Base-by-base conservation (phyloP, 148 eudicot species). In the Chenopodium berlandieri region DNA sequence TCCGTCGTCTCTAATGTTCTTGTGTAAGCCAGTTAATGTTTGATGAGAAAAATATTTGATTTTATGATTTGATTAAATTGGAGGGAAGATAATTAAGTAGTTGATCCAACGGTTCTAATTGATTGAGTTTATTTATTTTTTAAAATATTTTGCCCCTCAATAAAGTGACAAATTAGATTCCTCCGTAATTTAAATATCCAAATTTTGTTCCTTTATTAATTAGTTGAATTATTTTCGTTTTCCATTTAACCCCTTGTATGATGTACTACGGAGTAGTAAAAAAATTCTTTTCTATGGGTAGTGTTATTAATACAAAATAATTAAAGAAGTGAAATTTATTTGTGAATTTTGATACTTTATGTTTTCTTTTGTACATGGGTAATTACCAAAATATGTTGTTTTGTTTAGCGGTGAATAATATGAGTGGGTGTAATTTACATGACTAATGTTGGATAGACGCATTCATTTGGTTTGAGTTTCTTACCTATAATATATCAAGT, bases 11-110 rank as follows among this genome's bases (percentile, higher is more conserved):
- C 92, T 96, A 17, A 87, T 90, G 95, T 94, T 92, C 82, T 80
- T 94, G 2, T 94, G 97, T 82, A 84, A 90, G 86, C 92, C 92
- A 56, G 95, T 93, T 40, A 91, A 92, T 73, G 94, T 92, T 77
- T 88, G 88, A 93, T 85, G 13, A 46, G 4, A 52, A 76, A 40
- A 40, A 40, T 62, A 40, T 56, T 74, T 47, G 56, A 73, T 27
- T 77, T 78, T 7, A 67, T 68, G 12, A 78, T 78, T 79, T 17
- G 32, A 71, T 70, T 79, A 19, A 70, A 71, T 78, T 19, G 62
- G 62, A 56, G 62, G 62, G 62, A 17, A 56, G 62, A 56, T 50
- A 50, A 50, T 2, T 40, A 50, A 50, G 54, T 50, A 9, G 54
- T 50, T 50, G 3, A 50, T 56, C 62, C 62, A 56, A 14, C 62